Base-by-base conservation (phyloP, 768 basidiomycete genomes). In the Strobilomyces dryophilus region DNA sequence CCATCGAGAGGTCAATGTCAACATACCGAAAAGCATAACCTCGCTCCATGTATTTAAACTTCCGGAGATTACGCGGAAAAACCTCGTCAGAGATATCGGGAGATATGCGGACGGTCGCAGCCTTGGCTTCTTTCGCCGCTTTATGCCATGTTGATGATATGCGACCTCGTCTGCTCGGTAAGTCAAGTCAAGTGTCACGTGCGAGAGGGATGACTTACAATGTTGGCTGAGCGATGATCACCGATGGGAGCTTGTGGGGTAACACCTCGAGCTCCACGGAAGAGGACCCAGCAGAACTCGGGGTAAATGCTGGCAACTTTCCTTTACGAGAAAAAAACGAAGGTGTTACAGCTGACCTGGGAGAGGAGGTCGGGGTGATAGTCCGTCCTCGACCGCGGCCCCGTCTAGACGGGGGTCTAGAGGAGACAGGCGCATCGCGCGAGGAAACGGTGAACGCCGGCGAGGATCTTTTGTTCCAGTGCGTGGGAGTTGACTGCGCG, bases 11-110 rank as follows among this genome's bases (percentile, higher is more conserved):
- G 10, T 8, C 17, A 36, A 48, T 42, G 10, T 6, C n/a, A 36
- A 48, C 44, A 18, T 68, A 81, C 44, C 59, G 78, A 79, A 76
- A 78, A 12, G 67, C 49, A 47, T 85, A 86, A 10, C 72, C 70
- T 35, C 65, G 68, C 60, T 87, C 85, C 12, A 82, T 55, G 60
- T 85, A 87, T 50, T 53, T 49, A 48, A 87, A 86, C 15, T 61
- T 61, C 0, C 66, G 55, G 5, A 71, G 62, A n/a, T 80, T 59
- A 4, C 58, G 65, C 0, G 83, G 83, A 4, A 77, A 59, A 11
- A 74, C 68, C 35, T 66, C 70, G 29, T 61, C 66, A 52, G 62
- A 66, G n/a, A 76, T 61, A 17, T 65, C 55, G 31, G 67, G 65
- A 15, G 67, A 68, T 52, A 76, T 69, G 15, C 59, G 65, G 24